Evolutionary conservation across 2,329 filamentous ascomycete species (phyloP), one percentile per base, ranked within the genome.

Genomic region (Trichoderma atrobrunneum): DNA sequence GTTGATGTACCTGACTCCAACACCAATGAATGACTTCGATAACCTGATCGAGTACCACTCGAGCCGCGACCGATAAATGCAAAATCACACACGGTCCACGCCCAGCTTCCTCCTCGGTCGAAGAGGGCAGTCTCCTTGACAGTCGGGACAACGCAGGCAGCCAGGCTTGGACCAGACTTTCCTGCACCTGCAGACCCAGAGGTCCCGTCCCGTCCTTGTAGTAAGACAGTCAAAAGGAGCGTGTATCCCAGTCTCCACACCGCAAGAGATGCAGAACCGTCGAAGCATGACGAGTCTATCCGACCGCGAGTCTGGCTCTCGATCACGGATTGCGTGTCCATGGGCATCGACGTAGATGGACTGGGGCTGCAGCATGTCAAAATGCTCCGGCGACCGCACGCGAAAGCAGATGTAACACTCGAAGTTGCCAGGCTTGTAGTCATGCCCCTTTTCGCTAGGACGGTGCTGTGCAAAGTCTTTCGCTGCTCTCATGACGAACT

Each of bases 401-500:
- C 81, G 79, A 72, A 81, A 84, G 76, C 82, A 84, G 30, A 82
- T 76, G 74, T 83, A 84, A 74, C 82, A 84, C 72, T 83, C 82
- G 59, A 82, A 81, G 74, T 84, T 84, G 18, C 82, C 82, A 0
- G 82, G 82, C 65, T 79, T 78, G 72, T 82, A 80, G 60, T 81
- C 78, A 62, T 78, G 78, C 10, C 79, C 79, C 72, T 79, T 81
- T 61, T 81, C 80, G 72, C 77, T 80, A 6, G 81, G 80, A 24
- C 82, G 80, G 74, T 84, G 82, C 32, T 82, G 81, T 1, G 79
- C 76, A 71, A 84, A 84, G 76, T 82, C 79, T 56, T 81, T 83
- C 70, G 80, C 82, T 3, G 82, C 82, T 36, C 78, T 78, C 81
- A 83, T 82, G 74, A 84, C 79, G 61, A 84, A 84, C 59, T 81